Conservation (phyloP, 345 rosid species). For the Populus simonii region DNA sequence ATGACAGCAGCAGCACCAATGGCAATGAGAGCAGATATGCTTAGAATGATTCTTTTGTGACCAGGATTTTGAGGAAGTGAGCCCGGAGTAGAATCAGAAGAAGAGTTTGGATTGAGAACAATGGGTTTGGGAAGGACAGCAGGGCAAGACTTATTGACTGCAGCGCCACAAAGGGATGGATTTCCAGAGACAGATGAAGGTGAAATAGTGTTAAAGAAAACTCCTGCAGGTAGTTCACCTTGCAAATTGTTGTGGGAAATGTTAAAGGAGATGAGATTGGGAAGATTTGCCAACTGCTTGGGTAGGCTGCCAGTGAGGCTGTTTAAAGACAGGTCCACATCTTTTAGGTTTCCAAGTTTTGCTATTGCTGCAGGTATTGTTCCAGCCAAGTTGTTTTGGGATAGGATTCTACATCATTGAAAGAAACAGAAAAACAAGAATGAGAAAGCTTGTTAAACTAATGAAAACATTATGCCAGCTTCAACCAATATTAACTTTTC, state of each 20-base stretch:
- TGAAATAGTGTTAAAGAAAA: slow-evolving; percentile 73
- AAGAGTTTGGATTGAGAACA: slow-evolving; percentile 82
- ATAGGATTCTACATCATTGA: slow-evolving; percentile 51
- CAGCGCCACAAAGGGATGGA: slow-evolving; percentile 82
- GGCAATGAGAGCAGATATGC: slow-evolving; percentile 91
- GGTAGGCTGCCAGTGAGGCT: slow-evolving; percentile 61
- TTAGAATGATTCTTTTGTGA: slow-evolving; percentile 77
- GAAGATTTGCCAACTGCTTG: slow-evolving; percentile 76
- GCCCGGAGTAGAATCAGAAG: slow-evolving; percentile 40
- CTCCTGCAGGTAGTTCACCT: slow-evolving; percentile 86
- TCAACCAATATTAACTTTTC: not conserved
- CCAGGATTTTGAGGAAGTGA: slow-evolving; percentile 29
- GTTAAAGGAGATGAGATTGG: slow-evolving; percentile 64
- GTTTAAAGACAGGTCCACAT: slow-evolving; percentile 72
- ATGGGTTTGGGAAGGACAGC: slow-evolving; percentile 85
- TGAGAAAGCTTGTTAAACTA: not conserved
- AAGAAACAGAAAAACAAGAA: not conserved
- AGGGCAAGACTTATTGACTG: slow-evolving; percentile 80
- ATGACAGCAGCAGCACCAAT: slow-evolving; percentile 98
- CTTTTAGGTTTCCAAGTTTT: slow-evolving; percentile 51
- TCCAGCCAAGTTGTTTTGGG: slow-evolving; percentile 63
- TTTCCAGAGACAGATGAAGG: slow-evolving; percentile 69
- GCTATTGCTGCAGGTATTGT: slow-evolving; percentile 60
- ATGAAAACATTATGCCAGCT: not conserved
- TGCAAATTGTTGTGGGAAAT: slow-evolving; percentile 75